Evolutionary conservation across 768 basidiomycete species (phyloP), one percentile per base, ranked within the genome.

Genomic region (Dioszegia aurantiaca): DNA sequence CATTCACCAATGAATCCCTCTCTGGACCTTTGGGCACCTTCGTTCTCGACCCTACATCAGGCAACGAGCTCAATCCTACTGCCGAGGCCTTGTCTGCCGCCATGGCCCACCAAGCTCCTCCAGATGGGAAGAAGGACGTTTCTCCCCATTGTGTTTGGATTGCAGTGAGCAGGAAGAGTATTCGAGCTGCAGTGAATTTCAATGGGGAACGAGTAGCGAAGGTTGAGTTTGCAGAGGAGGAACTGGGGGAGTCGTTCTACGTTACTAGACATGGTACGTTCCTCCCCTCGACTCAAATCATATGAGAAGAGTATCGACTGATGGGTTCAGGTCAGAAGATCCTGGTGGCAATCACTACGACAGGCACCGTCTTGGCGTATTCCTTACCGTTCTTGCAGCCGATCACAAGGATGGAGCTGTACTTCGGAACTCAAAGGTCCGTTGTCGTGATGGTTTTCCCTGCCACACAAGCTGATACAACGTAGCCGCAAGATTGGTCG

Each of bases 181-280:
- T 82, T 1, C 79, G 84, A 59, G 81, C 80, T 49, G 79, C 80
- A 44, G 74, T 81, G 3, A 82, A 86, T 65, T 79, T 89, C 36
- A 83, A 79, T 44, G 88, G 88, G 2, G 83, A 87, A 14, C 80
- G 83, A 43, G 74, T 89, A 19, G 83, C 81, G 3, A 87, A 83
- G 72, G 81, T 80, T 1, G 87, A 90, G 19, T 85, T 87, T 84
- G 86, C 85, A 9, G 73, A 73, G 6, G 81, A 85, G 11, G 77
- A 81, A 26, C 74, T 77, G 39, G 80, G 80, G 6, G 81, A 85
- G 45, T 79, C 87, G 16, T 67, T 66, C 47, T 67, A 76, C 27
- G 79, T 90, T 3, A 83, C 83, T 54, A 83, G 82, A 64, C 80
- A 83, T 64, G 84, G 88, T 87, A 67, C 58, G 82, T 61, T 1